A percentile compares a stretch with the other conserved stretches of the same genome.
Conservation (phyloP, 306 rosid species). For the Vigna reflexopilosa region DNA sequence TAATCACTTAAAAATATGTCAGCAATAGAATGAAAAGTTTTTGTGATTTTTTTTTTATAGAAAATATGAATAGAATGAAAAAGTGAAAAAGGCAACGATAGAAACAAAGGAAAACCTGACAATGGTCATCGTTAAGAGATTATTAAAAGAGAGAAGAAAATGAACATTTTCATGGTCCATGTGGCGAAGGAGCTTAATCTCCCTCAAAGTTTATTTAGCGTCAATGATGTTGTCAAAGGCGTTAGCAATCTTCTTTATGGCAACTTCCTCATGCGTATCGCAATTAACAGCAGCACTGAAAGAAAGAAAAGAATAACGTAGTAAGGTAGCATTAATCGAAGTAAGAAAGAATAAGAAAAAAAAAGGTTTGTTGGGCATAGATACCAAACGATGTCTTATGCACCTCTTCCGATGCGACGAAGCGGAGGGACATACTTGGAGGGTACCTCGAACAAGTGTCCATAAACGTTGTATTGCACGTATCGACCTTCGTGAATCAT, state of each 20-base stretch:
- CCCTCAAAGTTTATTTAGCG: conserved; percentile 93
- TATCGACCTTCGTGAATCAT: conserved; percentile 80
- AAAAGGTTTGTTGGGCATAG: neutral
- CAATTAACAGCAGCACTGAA: conserved; percentile 89
- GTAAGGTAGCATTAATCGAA: neutral
- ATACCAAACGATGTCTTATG: conserved; percentile 95
- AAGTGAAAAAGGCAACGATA: neutral
- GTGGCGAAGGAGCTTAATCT: conserved; percentile 90
- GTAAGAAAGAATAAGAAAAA: neutral
- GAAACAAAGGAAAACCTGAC: conserved; percentile 65
- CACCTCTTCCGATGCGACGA: conserved; percentile 95
- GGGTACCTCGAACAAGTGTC: conserved; percentile 83
- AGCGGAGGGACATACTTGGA: conserved; percentile 91
- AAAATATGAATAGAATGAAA: neutral
- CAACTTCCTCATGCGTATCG: conserved; percentile 88
- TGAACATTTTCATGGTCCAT: conserved; percentile 90
- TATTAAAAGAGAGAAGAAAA: neutral
- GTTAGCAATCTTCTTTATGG: conserved; percentile 91
- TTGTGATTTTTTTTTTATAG: too few relatives aligned
- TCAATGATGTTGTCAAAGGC: conserved; percentile 85
- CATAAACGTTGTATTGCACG: conserved; percentile 80
- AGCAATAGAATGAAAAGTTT: neutral
- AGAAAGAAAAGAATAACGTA: neutral
- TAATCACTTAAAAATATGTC: neutral
- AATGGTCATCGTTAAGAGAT: conserved; percentile 72